Conservation (phyloP, 1,284 basidiomycete genomes). For the Ustilago trichophora region DNA sequence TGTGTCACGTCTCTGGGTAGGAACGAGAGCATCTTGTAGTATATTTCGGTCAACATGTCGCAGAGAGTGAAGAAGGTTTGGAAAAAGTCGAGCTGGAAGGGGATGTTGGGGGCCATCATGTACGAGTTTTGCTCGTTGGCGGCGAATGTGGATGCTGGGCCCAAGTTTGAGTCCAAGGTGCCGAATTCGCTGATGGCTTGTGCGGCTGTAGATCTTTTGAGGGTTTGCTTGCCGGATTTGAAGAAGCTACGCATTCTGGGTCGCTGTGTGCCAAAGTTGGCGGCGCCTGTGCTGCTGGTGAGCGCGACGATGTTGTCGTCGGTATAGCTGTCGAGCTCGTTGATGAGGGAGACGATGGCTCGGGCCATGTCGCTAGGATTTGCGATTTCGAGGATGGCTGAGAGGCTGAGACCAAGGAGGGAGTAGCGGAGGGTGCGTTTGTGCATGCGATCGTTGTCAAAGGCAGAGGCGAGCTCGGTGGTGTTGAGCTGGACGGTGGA, state of each 20-base stretch:
- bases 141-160: constrained; percentile 9
- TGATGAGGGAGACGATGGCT: constrained; percentile 40
- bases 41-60: constrained; percentile 54
- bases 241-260: constrained; percentile 49
- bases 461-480: constrained; percentile 28
- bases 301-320: constrained; percentile 33
- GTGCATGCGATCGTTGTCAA: constrained; percentile 48
- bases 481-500: constrained; percentile 32
- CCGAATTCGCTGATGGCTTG: constrained; percentile 45
- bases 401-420: constrained; percentile 47
- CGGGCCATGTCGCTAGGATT: constrained; percentile 38
- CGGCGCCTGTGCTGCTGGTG: constrained; percentile 13
- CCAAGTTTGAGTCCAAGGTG: constrained; percentile 18
- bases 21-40: constrained; percentile 53
- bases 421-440: constrained; percentile 46
- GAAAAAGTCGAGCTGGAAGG: constrained; percentile 54
- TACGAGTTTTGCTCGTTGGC: constrained; percentile 73
- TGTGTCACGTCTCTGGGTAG: constrained; percentile 11
- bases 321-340: constrained; percentile 46
- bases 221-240: constrained; percentile 36
- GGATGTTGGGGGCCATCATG: constrained; percentile 76
- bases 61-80: constrained; percentile 56
- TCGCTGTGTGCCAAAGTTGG: constrained; percentile 24
- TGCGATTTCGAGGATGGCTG: constrained; percentile 43
- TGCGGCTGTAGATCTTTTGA: constrained; percentile 31